These are phyloP conservation scores for Backusella mclennaniae DNA, from an alignment of 192 early-diverging fungal genomes.

Conservation along the genomic window DNA sequence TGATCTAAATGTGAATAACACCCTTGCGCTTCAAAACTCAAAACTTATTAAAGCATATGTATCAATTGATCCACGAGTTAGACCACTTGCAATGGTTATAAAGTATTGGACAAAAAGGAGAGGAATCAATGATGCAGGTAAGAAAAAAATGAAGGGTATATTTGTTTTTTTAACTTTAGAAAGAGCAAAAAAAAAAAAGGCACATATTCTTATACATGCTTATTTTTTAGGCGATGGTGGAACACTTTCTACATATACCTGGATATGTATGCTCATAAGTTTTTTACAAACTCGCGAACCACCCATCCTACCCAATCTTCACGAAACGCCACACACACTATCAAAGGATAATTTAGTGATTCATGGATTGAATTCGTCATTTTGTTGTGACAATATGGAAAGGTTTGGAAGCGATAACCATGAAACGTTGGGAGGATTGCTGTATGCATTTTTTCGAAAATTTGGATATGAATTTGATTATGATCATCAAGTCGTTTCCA, in stretches of 20 bases:
- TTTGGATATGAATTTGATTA: conserved; percentile 87
- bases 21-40: conserved; percentile 86
- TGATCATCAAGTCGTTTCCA: conserved; percentile 71
- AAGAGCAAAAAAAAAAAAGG: neutral
- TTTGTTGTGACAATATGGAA: conserved; percentile 42
- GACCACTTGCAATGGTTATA: conserved; percentile 85
- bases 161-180: neutral
- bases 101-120: conserved; percentile 89
- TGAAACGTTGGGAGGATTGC: conserved; percentile 75
- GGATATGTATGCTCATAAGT: conserved; percentile 89
- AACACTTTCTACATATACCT: conserved; percentile 93
- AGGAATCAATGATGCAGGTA: conserved; percentile 86
- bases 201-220: neutral
- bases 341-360: conserved; percentile 55
- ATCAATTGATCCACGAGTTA: conserved; percentile 78
- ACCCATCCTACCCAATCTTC: conserved; percentile 85
- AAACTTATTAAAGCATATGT: conserved; percentile 88
- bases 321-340: conserved; percentile 45
- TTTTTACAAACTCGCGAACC: conserved; percentile 90
- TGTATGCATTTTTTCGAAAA: conserved; percentile 83
- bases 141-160: neutral
- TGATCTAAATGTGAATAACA: conserved; percentile 94
- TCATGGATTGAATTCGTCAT: conserved; percentile 52
- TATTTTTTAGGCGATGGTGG: conserved; percentile 76
- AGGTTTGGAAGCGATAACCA: conserved; percentile 68